Evolutionary conservation across 352 stramenopile species (phyloP).

Genomic region (Elongisporangium prolatum): DNA sequence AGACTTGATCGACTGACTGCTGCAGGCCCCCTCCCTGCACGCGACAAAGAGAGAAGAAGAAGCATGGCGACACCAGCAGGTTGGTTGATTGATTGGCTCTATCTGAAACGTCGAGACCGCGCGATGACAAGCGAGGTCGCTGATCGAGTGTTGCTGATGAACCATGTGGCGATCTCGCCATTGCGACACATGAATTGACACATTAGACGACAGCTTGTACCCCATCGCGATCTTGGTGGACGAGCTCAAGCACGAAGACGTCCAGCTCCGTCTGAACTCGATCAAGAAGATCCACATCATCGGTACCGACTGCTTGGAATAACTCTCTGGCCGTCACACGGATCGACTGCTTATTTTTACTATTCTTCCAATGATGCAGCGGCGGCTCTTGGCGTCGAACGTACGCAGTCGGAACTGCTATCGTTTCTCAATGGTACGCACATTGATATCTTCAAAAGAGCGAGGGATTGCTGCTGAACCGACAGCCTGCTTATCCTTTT

Average conservation of each 20-base stretch:
- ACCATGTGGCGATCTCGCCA: too few species aligned
- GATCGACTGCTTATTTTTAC: neutral
- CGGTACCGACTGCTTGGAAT: slow-evolving; percentile 34
- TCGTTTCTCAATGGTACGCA: slow-evolving; percentile 93
- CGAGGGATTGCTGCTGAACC: slow-evolving; percentile 1
- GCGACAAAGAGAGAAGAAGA: neutral
- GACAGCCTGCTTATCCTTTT: slow-evolving; percentile 11
- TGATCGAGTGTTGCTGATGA: neutral
- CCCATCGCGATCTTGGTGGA: slow-evolving; percentile 90
- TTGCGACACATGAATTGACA: neutral
- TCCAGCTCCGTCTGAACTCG: slow-evolving; percentile 89
- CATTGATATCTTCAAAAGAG: neutral
- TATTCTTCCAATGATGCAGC: slow-evolving; percentile 29
- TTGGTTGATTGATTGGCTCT: neutral
- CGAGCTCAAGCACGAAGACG: slow-evolving; percentile 91
- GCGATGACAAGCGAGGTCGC: neutral
- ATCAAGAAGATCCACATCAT: slow-evolving; percentile 90
- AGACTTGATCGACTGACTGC: neutral
- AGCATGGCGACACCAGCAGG: neutral
- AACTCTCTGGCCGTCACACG: neutral
- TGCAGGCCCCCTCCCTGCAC: neutral
- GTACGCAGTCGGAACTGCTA: slow-evolving; percentile 94
- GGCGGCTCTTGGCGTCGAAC: slow-evolving; percentile 83
- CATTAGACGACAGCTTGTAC: slow-evolving; percentile 73
- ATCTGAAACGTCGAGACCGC: neutral